Conservation (phyloP, 164 flowering plant genomes). For the Tetrastigma voinierianum region DNA sequence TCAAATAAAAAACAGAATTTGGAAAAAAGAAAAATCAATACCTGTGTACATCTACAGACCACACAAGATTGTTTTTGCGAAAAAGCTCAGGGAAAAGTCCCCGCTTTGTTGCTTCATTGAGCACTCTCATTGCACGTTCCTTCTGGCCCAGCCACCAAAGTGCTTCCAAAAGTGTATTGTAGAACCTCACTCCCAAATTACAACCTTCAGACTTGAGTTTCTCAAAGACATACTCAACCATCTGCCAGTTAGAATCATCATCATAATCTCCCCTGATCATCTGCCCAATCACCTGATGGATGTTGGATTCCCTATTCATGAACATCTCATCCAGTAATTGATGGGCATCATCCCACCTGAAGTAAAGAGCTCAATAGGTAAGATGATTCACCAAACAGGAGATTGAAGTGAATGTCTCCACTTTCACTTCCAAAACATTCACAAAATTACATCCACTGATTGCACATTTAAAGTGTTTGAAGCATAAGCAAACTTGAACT, state of each 20-base stretch:
- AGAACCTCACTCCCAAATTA: slow-evolving; percentile 79
- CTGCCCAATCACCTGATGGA: slow-evolving; percentile 83
- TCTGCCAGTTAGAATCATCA: slow-evolving; percentile 93
- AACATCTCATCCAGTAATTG: slow-evolving; percentile 79
- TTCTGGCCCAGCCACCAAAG: slow-evolving; percentile 93
- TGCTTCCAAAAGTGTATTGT: slow-evolving; percentile 82
- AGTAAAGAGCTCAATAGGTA: slow-evolving; percentile 3
- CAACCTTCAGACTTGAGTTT: slow-evolving; percentile 80
- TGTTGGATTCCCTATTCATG: slow-evolving; percentile 59
- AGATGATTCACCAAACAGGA: neutral
- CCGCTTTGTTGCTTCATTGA: slow-evolving; percentile 72
- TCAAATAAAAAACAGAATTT: neutral
- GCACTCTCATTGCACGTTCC: slow-evolving; percentile 76
- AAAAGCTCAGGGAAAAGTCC: slow-evolving; percentile 77
- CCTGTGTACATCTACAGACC: slow-evolving; percentile 95
- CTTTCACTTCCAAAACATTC: neutral
- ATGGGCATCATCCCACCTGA: slow-evolving; percentile 74
- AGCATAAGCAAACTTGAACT: neutral
- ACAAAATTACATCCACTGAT: neutral
- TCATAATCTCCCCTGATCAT: slow-evolving; percentile 91
- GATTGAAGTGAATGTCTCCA: neutral
- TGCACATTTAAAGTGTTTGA: neutral
- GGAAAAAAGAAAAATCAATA: slow-evolving; percentile 12
- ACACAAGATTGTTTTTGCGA: slow-evolving; percentile 72
- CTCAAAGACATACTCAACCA: slow-evolving; percentile 92